Percentiles rank a stretch among this genome's conserved stretches.
phyloP scores from a whole-genome alignment of 345 rosid species.

The Mercurialis annua region DNA sequence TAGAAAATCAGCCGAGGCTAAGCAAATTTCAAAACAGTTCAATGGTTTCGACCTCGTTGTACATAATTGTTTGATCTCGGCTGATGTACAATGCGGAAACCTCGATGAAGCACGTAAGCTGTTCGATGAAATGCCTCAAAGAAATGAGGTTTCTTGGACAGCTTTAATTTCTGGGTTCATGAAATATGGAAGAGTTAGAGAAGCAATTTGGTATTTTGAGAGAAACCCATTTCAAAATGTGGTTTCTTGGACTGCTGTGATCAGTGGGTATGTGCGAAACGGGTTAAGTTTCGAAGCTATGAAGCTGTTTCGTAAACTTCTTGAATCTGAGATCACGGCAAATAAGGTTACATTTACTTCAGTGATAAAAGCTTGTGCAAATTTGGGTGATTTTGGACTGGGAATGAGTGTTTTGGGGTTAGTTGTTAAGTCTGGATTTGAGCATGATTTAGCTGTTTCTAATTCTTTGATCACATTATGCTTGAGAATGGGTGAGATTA shows the following conservation, averaged over 20 bases:
- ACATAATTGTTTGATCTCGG: conserved; percentile 46
- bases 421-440: conserved; percentile 47
- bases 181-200: conserved; percentile 46
- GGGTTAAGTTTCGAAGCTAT: conserved; percentile 40
- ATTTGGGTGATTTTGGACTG: conserved; percentile 28
- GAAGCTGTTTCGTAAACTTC: conserved; percentile 41
- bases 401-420: conserved; percentile 43
- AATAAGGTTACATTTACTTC: conserved; percentile 49
- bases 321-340: conserved; percentile 42
- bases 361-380: conserved; percentile 41
- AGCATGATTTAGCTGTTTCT: conserved; percentile 36
- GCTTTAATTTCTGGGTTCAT: conserved; percentile 49
- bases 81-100: conserved; percentile 38
- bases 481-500: conserved; percentile 43
- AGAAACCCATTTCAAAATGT: conserved; percentile 51
- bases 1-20: conserved; percentile 38
- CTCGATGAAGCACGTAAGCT: conserved; percentile 41
- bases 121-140: conserved; percentile 62
- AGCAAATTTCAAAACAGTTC: conserved; percentile 40
- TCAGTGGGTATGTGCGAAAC: conserved; percentile 51
- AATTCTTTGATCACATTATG: conserved; percentile 51
- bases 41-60: conserved; percentile 42
- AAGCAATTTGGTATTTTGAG: conserved; percentile 47
- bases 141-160: conserved; percentile 56
- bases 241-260: conserved; percentile 51